These are phyloP conservation scores for Ilex paraguariensis DNA, from an alignment of 305 asterid genomes.

Conservation along the genomic window DNA sequence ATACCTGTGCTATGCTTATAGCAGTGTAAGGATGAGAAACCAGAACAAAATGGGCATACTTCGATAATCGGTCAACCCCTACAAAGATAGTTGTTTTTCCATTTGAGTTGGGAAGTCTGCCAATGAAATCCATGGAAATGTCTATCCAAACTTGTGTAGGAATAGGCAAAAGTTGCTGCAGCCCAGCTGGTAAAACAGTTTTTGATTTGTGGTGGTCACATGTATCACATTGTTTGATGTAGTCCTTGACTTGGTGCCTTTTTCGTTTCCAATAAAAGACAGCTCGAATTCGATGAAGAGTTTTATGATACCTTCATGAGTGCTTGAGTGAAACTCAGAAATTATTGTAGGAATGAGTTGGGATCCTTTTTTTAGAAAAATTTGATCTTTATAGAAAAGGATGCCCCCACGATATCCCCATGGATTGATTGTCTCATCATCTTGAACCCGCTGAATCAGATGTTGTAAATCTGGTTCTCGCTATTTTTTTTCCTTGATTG, in stretches of 20 bases:
- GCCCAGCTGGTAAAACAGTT: neutral
- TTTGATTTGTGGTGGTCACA: neutral
- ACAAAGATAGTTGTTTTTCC: too few species aligned
- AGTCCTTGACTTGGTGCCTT: neutral
- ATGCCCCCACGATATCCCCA: neutral
- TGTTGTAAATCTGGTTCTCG: neutral
- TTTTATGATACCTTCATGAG: neutral
- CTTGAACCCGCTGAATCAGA: neutral
- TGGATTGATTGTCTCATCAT: neutral
- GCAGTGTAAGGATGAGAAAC: too few species aligned
- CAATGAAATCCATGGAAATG: neutral
- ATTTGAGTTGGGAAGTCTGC: too few species aligned
- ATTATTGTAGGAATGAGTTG: neutral
- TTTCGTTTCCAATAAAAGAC: neutral
- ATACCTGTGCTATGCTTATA: too few species aligned
- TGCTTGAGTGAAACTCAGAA: neutral
- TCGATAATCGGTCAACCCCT: too few species aligned
- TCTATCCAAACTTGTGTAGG: neutral
- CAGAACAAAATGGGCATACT: too few species aligned
- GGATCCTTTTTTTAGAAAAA: neutral
- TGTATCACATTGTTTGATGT: neutral
- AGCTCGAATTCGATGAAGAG: neutral
- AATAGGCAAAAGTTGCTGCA: neutral
- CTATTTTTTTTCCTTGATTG: neutral
- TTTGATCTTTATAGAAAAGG: neutral